Percentiles rank a stretch among this genome's conserved stretches.
Conservation (phyloP, 805 yeast genomes). For the Candida ulmi region DNA sequence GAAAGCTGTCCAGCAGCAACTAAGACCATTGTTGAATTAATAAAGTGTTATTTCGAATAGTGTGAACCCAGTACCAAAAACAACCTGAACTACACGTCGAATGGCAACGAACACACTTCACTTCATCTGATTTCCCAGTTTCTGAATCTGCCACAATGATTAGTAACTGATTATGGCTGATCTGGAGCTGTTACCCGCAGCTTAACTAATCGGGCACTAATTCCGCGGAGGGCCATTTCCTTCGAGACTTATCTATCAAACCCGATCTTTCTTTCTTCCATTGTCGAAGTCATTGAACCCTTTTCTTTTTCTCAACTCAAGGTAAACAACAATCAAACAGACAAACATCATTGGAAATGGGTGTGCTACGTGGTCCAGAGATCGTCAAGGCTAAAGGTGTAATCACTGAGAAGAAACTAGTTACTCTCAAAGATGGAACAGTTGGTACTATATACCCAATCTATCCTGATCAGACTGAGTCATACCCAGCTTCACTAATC, state of each 20-base stretch:
- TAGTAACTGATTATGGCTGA: no score
- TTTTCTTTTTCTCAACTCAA: neutral
- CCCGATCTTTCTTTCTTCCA: no score
- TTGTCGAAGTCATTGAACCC: no score
- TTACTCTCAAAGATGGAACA: constrained; percentile 37
- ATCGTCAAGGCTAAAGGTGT: constrained; percentile 26
- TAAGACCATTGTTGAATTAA: constrained; percentile 37
- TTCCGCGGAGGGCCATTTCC: no score
- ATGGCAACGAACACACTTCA: no score
- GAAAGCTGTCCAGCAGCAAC: constrained; percentile 87
- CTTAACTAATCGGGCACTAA: no score
- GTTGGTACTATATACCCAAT: constrained; percentile 60
- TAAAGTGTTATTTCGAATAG: neutral
- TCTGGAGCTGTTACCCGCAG: no score
- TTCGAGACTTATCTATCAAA: no score
- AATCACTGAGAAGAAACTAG: constrained; percentile 32
- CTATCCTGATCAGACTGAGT: constrained; percentile 30
- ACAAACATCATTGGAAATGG: no score
- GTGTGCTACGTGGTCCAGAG: constrained; percentile 23
- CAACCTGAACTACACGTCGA: no score
- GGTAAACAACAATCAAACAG: no score
- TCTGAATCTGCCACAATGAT: neutral
- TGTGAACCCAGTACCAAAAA: no score
- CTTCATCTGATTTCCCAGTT: neutral
- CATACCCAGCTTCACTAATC: constrained; percentile 47